These are phyloP conservation scores for Anisodus acutangulus DNA, from an alignment of 257 asterid species.

Conservation along the genomic window DNA sequence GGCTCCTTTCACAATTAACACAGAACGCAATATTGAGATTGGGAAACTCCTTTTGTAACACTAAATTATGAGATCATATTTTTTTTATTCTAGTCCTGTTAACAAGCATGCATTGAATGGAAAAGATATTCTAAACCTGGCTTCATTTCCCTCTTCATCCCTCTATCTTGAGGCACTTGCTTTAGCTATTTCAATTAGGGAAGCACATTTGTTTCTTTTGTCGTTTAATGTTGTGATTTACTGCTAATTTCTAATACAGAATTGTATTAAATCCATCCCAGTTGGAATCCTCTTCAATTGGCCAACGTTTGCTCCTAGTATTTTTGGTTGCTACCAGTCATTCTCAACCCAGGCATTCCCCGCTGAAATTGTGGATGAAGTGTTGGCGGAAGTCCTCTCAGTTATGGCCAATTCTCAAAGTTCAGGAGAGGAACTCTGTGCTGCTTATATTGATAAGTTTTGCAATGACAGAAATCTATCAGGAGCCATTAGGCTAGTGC, in stretches of 20 bases:
- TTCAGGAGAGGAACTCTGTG: slow-evolving; percentile 54
- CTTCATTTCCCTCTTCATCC: not conserved
- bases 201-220: not conserved
- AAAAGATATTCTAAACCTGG: not conserved
- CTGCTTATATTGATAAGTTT: slow-evolving; percentile 49
- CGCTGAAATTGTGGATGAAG: slow-evolving; percentile 41
- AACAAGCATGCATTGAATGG: not conserved
- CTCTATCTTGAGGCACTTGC: not conserved
- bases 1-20: not conserved
- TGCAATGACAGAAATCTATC: slow-evolving; percentile 60
- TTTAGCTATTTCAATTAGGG: not conserved
- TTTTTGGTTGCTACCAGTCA: slow-evolving; percentile 35
- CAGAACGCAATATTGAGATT: not conserved
- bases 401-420: slow-evolving; percentile 45
- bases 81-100: not conserved
- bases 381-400: slow-evolving; percentile 50
- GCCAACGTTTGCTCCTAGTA: slow-evolving; percentile 42
- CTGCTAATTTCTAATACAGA: slow-evolving; percentile 49
- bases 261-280: slow-evolving; percentile 51
- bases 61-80: not conserved
- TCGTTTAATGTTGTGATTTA: slow-evolving; percentile 37
- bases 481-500: slow-evolving; percentile 56
- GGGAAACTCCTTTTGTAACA: not conserved
- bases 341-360: slow-evolving; percentile 45
- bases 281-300: slow-evolving; percentile 51